Evolutionary conservation across 2,329 filamentous ascomycete genomes (phyloP), one percentile per base, ranked within the genome.

Genomic region (Penicillium sp.): DNA sequence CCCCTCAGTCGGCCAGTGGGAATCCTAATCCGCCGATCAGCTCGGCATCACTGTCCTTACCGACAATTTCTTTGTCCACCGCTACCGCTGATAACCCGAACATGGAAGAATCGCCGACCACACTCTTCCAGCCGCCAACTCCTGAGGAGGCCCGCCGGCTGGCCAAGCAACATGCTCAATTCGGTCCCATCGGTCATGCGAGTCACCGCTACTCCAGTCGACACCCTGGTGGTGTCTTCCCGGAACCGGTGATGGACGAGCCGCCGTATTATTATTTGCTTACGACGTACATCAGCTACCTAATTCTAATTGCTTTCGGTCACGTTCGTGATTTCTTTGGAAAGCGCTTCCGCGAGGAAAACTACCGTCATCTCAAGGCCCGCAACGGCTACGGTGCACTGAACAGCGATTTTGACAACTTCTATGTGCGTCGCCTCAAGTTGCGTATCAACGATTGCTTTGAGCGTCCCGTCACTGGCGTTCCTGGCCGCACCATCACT

Each of bases 381-480:
- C 84, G 86, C 64, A 91, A 96, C 72, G 95, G 95, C 61, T 98
- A 96, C 71, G 95, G 93, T 11, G 92, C 95, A 2, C 83, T 99
- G 63, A 98, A 97, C 76, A 96, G 92, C 69, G 95, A 99, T 76
- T 99, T 99, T 72, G 95, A 99, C 81, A 98, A 93, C 76, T 99
- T 99, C 76, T 99, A 99, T 77, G 91, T 93, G 56, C 87, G 95
- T 56, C 85, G 95, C 59, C 77, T 99, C 71, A 98, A 99, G 82
- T 85, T 92, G 80, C 87, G 95, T 62, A 91, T 99, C 71, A 96
- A 98, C 67, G 95, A 99, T 76, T 96, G 92, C 80, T 99, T 99
- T 74, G 90, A 93, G 65, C 87, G 95, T 49, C 91, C 93, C 13
- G 92, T 90, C 27, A 96, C 92, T 4, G 95, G 95, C 52, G 95